Evolutionary conservation across 139 green algal genomes (phyloP), one percentile per base, ranked within the genome.

Genomic region (Parachlorella kessleri): DNA sequence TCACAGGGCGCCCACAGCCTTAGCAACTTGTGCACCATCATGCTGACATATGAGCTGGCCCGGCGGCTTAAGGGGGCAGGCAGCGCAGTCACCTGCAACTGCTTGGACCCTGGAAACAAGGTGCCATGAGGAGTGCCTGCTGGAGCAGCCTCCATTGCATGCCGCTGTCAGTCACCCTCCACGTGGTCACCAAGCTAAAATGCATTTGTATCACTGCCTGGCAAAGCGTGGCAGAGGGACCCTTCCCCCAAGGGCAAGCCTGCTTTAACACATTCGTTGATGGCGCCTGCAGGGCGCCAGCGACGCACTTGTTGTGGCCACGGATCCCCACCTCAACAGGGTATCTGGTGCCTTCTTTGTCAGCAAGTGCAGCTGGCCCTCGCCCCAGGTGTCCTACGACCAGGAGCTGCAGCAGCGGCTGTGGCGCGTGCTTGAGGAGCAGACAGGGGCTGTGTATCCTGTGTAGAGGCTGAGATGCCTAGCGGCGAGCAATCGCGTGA

Each of bases 321-420:
- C 90, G 2, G 55, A 77, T 38, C 71, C 82, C 14, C 32, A 35
- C 4, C 33, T 89, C 10, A 67, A 36, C 21, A 30, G 23, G 0
- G 54, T 72, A 6, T 87, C 23, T 36, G 90, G 90, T 8, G 23
- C 79, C n/a, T 94, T 92, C 74, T 94, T 91, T 70, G 76, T 93
- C 1, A 36, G 59, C 10, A 67, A 70, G 18, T 73, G 70, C 5
- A 30, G 54, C 24, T 24, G 6, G 1, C 75, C 64, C 33, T 42
- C 80, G 18, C 79, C 71, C 2, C 9, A 35, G 6, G 2, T 66
- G 24, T 63, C 68, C 1, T 21, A 76, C 41, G 69, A 89, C 23
- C n/a, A 14, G 4, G 54, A 39, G 0, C 36, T 37, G 30, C 72
- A 77, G 63, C 66, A 21, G 37, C 75, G 63, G 35, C 81, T 89